A percentile compares a stretch with the other conserved stretches of the same genome.
These are phyloP conservation scores for Massospora cicadina DNA, from an alignment of 371 early-diverging fungal species.

Conservation along the genomic window DNA sequence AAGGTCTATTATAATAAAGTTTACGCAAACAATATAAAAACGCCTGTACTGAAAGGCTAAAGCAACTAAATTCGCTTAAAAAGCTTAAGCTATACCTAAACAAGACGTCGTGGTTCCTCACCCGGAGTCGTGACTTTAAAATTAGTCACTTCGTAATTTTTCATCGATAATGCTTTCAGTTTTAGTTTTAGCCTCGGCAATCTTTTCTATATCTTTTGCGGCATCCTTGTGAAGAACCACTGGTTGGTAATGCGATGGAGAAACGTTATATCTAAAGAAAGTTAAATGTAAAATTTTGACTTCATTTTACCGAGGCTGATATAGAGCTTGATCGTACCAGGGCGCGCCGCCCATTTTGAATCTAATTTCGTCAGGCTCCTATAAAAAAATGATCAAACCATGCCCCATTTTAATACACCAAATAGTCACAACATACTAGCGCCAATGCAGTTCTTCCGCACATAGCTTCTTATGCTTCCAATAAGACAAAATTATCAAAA, in stretches of 20 bases:
- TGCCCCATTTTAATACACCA: not conserved
- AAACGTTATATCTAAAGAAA: slow-evolving; percentile 4
- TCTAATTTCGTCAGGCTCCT: not conserved
- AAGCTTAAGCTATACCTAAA: not conserved
- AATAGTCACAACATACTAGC: not conserved
- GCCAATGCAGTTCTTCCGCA: slow-evolving; percentile 9
- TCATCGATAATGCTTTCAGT: not conserved
- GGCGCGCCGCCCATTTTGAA: not conserved
- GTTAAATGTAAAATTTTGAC: not conserved
- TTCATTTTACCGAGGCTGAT: not conserved
- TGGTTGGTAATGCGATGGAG: slow-evolving; percentile 8
- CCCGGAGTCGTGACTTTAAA: not conserved
- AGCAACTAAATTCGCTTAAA: not conserved
- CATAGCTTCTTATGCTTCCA: no score
- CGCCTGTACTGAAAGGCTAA: no score
- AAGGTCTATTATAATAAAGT: no score
- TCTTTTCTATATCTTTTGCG: not conserved
- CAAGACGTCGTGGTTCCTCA: not conserved
- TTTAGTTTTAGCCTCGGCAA: not conserved
- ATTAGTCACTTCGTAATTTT: not conserved
- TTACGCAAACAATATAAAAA: no score
- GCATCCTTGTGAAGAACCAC: not conserved
- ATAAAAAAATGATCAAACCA: not conserved
- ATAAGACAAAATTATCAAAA: no score
- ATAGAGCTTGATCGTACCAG: not conserved